These are phyloP conservation scores for Saccharomycopsis fodiens DNA, from an alignment of 805 yeast species.

Conservation along the genomic window DNA sequence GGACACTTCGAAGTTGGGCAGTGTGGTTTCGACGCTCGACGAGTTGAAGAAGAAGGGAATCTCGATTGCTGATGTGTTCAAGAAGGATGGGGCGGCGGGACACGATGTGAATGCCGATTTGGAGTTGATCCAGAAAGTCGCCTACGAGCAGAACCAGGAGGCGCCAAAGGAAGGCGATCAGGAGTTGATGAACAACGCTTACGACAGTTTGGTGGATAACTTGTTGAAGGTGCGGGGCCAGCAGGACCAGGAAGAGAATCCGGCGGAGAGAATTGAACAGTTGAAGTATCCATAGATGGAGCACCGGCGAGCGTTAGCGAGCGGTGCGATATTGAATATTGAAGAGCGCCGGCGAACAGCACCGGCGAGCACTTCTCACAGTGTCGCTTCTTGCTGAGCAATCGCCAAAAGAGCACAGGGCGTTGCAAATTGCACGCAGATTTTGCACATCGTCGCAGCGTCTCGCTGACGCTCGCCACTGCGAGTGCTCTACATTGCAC, in stretches of 20 bases:
- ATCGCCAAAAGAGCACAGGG: no score
- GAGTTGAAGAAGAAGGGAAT: slow-evolving; percentile 35
- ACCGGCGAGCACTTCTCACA: no score
- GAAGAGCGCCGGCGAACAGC: no score
- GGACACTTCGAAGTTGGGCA: slow-evolving; percentile 32
- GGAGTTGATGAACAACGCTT: slow-evolving; percentile 30
- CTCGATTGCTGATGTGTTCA: slow-evolving; percentile 30
- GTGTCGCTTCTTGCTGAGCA: no score
- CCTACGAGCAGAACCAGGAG: neutral
- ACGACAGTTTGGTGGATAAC: slow-evolving; percentile 35
- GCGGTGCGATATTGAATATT: no score
- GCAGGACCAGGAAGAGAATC: neutral
- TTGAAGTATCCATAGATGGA: no score
- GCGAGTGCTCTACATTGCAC: no score
- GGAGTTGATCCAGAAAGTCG: neutral
- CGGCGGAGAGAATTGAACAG: no score
- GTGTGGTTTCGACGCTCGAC: slow-evolving; percentile 32
- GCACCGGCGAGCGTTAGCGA: no score
- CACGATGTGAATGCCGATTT: neutral
- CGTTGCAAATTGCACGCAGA: no score
- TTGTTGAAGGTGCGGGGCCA: slow-evolving; percentile 29
- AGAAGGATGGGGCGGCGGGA: slow-evolving; percentile 21
- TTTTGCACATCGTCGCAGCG: no score
- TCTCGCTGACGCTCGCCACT: no score
- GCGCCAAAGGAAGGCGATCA: slow-evolving; percentile 21